Evolutionary conservation across 1,284 basidiomycete genomes (phyloP), one percentile per base, ranked within the genome.

Genomic region (Ceratobasidium sp.): DNA sequence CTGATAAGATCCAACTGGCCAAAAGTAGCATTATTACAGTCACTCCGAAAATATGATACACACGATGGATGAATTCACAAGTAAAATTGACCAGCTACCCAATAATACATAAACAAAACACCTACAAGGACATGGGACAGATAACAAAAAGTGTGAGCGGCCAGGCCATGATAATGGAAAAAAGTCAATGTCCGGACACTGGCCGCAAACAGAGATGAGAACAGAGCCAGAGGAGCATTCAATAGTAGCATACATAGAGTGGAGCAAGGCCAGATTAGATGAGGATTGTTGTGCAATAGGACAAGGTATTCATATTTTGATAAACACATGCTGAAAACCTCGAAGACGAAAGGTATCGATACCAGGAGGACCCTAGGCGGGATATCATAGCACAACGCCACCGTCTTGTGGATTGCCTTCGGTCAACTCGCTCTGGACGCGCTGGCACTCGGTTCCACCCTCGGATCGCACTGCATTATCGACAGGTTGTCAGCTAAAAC

Each of bases 391-490:
- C 52, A 69, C 65, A 18, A 69, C 65, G 41, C 23, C 12, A 39
- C 52, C 52, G 21, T 57, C 28, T 3, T 10, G 41, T 14, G 18
- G 2, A 21, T 58, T 58, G 32, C n/a, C 52, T 39, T 69, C 65
- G 65, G 65, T 69, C 34, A 69, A 55, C 65, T 69, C 65, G 65
- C 65, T 69, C 39, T 69, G 65, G 1, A 69, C 64, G 23, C 64
- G 69, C 28, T 76, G 81, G 73, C 87, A 87, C 57, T 87, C 86
- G 2, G 85, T 82, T 26, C 86, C 87, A 67, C 86, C 85, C 73
- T 88, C 86, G 30, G 87, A 87, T 46, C 83, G 83, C 73, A 88
- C 86, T 87, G 75, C 52, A 59, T 21, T 41, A 61, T 26, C 23
- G 26, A 41, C 1, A 28, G 36, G 21, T 46, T n/a, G 30, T 16